phyloP scores from a whole-genome alignment of 768 basidiomycete genomes.

The Auriscalpium vulgare region DNA sequence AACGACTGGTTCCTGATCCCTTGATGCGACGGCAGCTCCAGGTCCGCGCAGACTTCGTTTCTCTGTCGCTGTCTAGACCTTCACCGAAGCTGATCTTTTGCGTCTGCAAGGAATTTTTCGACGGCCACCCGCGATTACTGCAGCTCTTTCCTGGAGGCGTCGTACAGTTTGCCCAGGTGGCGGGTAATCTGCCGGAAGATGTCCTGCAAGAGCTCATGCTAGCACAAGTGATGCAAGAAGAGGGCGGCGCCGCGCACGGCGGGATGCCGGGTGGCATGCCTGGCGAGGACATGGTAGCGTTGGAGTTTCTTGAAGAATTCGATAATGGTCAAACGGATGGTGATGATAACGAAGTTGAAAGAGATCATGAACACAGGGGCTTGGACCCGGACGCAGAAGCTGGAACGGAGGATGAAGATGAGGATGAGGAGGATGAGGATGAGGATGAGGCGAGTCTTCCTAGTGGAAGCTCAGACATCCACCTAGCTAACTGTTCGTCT shows the following conservation, averaged over 20 bases:
- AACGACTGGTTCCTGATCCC: slow-evolving; percentile 49
- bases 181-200: slow-evolving; percentile 14
- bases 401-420: slow-evolving; percentile 3
- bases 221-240: slow-evolving; percentile 8
- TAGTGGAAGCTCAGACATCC: too few relatives aligned
- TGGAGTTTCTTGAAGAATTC: slow-evolving; percentile 4
- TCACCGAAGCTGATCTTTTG: background rate
- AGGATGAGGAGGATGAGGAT: slow-evolving; percentile 12
- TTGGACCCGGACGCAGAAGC: background rate
- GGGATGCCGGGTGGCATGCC: slow-evolving; percentile 13
- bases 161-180: slow-evolving; percentile 33
- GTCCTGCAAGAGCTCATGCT: slow-evolving; percentile 9
- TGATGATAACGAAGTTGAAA: background rate
- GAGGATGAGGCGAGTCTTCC: slow-evolving; percentile 5
- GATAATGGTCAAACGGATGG: background rate
- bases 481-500: too few relatives aligned
- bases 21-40: slow-evolving; percentile 51
- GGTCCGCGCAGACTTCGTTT: slow-evolving; percentile 22
- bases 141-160: slow-evolving; percentile 58
- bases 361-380: background rate
- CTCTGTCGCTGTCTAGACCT: background rate
- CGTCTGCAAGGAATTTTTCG: slow-evolving; percentile 40
- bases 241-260: slow-evolving; percentile 9
- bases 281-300: slow-evolving; percentile 14
- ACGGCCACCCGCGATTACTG: slow-evolving; percentile 46